Evolutionary conservation across 805 yeast species (phyloP), one percentile per base, ranked within the genome.

Genomic region (Lachancea kluyveri): DNA sequence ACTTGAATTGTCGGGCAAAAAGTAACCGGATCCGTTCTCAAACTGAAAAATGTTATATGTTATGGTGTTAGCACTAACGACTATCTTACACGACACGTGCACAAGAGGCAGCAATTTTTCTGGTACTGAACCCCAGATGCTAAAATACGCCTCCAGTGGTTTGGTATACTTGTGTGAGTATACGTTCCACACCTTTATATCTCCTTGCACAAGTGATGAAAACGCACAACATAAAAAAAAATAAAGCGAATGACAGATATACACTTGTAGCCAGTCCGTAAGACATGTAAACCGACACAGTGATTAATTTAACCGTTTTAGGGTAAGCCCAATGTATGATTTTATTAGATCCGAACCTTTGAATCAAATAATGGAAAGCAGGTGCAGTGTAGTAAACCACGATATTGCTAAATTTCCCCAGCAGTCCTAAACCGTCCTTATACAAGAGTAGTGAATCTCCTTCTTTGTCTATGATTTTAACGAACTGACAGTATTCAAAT

Each of bases 371-470:
- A 20, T 31, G 33, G 9, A 46, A 35, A 10, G 41, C 10, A 4
- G 54, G 52, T n/a, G 45, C 38, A 6, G 52, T 36, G 26, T 53
- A 47, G 37, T 39, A 54, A 3, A 53, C 45, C 4, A 55, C 31
- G 4, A 54, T 44, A 30, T 55, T 56, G 38, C 57, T 60, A 25
- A 54, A 57, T 36, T 50, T 55, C 21, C 52, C 52, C 29, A 56
- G 23, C 21, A 55, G 34, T 7, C 53, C 49, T 21, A 42, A 17
- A n/a, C 45, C 44, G 24, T 30, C 30, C 21, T 37, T 23, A 24
- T 37, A 26, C 20, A 40, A 30, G 10, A 43, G n/a, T 14, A 43
- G 14, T 8, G 45, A 30, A 15, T 30, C 33, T 15, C 41, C 39
- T 36, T 64, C 63, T 28, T 63, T 65, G 33, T 41, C 39, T 13